Evolutionary conservation across 345 rosid species (phyloP).

Genomic region (Limnanthes douglasii): DNA sequence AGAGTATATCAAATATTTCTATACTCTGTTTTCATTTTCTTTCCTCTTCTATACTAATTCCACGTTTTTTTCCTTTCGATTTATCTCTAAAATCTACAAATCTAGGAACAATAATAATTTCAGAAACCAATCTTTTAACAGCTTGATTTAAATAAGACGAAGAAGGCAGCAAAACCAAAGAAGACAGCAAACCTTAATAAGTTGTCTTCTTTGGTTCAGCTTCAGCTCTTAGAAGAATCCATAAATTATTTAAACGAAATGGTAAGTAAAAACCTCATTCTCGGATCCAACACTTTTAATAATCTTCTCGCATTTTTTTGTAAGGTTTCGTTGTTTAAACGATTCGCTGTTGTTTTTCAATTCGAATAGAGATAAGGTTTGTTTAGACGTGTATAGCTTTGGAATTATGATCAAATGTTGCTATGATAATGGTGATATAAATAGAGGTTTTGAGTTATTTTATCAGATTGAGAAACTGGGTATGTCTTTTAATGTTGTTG

Average conservation of each 20-base stretch:
- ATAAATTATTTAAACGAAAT: slow-evolving; percentile 31
- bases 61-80: too few species aligned
- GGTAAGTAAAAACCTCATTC: slow-evolving; percentile 26
- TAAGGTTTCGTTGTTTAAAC: slow-evolving; percentile 21
- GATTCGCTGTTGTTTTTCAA: slow-evolving; percentile 29
- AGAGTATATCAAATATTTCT: too few species aligned
- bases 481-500: slow-evolving; percentile 37
- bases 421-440: slow-evolving; percentile 39
- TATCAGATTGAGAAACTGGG: slow-evolving; percentile 32
- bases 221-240: slow-evolving; percentile 22
- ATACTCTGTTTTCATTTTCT: too few species aligned
- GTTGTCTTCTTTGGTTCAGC: too few species aligned
- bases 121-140: too few species aligned
- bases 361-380: slow-evolving; percentile 15
- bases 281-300: slow-evolving; percentile 28
- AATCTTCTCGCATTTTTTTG: slow-evolving; percentile 24
- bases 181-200: too few species aligned
- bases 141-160: too few species aligned
- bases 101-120: too few species aligned
- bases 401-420: slow-evolving; percentile 66
- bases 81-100: too few species aligned
- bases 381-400: slow-evolving; percentile 41
- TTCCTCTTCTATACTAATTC: too few species aligned
- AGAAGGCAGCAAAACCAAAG: too few species aligned
- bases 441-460: slow-evolving; percentile 27